phyloP scores from a whole-genome alignment of 2,329 filamentous ascomycete species.

The Calonectria honghensis region DNA sequence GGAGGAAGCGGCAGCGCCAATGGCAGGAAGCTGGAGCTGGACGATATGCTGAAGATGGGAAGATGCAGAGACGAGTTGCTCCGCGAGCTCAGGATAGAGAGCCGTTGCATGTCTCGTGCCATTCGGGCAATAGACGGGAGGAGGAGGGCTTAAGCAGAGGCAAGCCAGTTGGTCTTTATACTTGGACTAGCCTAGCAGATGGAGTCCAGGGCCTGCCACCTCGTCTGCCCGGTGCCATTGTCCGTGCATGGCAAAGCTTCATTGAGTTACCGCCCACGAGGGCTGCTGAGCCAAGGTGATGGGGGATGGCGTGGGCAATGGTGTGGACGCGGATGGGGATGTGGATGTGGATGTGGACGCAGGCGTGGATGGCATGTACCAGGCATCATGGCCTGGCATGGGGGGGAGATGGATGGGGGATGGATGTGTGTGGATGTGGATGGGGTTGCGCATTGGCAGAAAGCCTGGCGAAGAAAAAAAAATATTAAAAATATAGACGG shows the following conservation, averaged over 20 bases:
- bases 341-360: conserved; percentile 31
- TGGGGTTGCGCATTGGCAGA: conserved; percentile 37
- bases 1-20: conserved; percentile 27
- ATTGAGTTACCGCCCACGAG: conserved; percentile 45
- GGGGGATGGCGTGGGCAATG: conserved; percentile 39
- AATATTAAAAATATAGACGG: conserved; percentile 21
- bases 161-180: conserved; percentile 65
- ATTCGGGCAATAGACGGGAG: conserved; percentile 60
- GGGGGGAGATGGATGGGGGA: conserved; percentile 28
- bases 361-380: conserved; percentile 29
- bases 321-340: conserved; percentile 35
- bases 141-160: conserved; percentile 55
- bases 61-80: conserved; percentile 53
- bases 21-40: conserved; percentile 34
- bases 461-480: conserved; percentile 13
- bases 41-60: conserved; percentile 25
- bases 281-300: conserved; percentile 37
- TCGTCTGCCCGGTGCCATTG: conserved; percentile 24
- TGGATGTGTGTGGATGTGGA: conserved; percentile 28
- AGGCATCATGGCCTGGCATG: conserved; percentile 40
- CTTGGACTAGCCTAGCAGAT: conserved; percentile 51
- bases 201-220: conserved; percentile 42
- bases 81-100: conserved; percentile 62
- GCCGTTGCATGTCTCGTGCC: conserved; percentile 66
- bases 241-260: conserved; percentile 43